phyloP scores from a whole-genome alignment of 176 grass and related monocot genomes.

The Oryza coarctata region DNA sequence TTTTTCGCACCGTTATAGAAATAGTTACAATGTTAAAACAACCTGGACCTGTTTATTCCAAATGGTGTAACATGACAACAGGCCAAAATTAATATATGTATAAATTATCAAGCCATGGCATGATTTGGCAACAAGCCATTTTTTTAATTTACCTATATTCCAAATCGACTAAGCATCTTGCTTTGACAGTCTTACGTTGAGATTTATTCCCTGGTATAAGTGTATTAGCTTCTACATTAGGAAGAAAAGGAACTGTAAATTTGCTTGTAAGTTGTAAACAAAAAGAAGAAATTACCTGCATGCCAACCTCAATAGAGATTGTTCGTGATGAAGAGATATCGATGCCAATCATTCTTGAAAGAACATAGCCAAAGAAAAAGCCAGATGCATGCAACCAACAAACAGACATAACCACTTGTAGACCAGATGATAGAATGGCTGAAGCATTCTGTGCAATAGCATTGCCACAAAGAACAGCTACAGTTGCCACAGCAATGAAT shows the following conservation, averaged over 20 bases:
- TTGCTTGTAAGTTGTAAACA: neutral
- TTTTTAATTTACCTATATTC: neutral
- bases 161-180: too few relatives aligned
- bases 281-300: conserved; percentile 61
- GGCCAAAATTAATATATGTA: neutral
- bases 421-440: conserved; percentile 72
- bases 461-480: conserved; percentile 86
- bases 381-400: conserved; percentile 66
- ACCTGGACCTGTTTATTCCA: neutral
- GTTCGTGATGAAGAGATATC: conserved; percentile 74
- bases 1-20: neutral
- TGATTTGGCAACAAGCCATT: neutral
- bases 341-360: conserved; percentile 63
- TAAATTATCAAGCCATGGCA: neutral
- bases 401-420: conserved; percentile 64
- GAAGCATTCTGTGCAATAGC: conserved; percentile 85
- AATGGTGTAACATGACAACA: neutral
- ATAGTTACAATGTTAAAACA: neutral
- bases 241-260: neutral
- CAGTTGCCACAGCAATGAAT: conserved; percentile 72
- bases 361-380: conserved; percentile 80
- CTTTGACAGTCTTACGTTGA: too few relatives aligned
- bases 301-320: conserved; percentile 89
- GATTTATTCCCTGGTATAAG: neutral
- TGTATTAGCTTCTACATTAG: neutral